These are phyloP conservation scores for Ceratocystis alfenasii DNA, from an alignment of 2,329 filamentous ascomycete species.

Conservation along the genomic window DNA sequence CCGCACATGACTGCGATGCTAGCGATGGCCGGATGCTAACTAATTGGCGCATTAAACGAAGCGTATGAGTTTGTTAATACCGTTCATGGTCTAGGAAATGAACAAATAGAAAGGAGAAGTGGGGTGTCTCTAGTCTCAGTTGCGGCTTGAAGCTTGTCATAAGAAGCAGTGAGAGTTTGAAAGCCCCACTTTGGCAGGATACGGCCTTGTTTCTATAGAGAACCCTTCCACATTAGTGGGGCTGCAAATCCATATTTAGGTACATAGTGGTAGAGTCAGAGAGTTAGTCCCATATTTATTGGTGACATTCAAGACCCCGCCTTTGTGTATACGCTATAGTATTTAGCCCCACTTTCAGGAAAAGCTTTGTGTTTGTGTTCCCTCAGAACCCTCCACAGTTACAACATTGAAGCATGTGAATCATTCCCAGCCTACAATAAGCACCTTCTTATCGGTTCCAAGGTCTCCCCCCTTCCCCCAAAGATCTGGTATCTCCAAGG, in stretches of 20 bases:
- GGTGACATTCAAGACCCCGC: neutral
- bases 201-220: neutral
- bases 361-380: conserved; percentile 12
- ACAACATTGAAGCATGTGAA: neutral
- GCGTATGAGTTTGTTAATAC: no score
- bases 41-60: neutral
- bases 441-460: neutral
- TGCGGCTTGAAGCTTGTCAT: conserved; percentile 6
- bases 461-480: neutral
- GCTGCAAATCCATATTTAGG: neutral
- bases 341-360: conserved; percentile 1
- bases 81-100: neutral
- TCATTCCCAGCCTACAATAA: neutral
- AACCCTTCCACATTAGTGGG: neutral
- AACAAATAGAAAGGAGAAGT: neutral
- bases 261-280: neutral
- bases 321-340: neutral
- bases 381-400: neutral
- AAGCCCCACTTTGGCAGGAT: neutral
- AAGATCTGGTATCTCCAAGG: neutral
- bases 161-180: neutral
- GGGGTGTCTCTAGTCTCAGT: neutral
- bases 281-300: neutral
- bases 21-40: neutral
- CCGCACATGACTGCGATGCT: neutral